Evolutionary conservation across 768 basidiomycete species (phyloP), one percentile per base, ranked within the genome.

Genomic region (Roridomyces roridus): DNA sequence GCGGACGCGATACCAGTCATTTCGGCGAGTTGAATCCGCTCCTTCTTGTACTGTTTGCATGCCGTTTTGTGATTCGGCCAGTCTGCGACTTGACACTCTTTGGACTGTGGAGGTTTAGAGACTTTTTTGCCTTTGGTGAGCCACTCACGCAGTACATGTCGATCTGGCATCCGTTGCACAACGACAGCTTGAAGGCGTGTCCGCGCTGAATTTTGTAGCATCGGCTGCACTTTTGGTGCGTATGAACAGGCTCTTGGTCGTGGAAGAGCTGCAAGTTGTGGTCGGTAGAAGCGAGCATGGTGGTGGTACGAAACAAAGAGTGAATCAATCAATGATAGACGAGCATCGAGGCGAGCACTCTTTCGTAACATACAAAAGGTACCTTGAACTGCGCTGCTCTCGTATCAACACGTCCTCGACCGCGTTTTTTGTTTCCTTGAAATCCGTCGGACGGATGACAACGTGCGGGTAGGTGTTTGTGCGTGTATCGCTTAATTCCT

Each of bases 81-180:
- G 34, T 56, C 21, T 20, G 31, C 41, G 24, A 29, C 25, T n/a
- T 56, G 55, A 20, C 55, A 56, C 9, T 56, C 46, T 36, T 37
- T 43, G 0, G 55, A 56, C 55, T 56, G 31, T 14, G 7, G 39
- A 17, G 39, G 17, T 7, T n/a, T 7, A 17, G 3, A 23, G 18
- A 17, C 4, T 6, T 3, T 2, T 3, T 12, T 29, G 39, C 39
- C 7, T 26, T 15, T 20, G 6, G 18, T n/a, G 9, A 23, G 25
- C 12, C 23, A 46, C 45, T 3, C 14, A 54, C 45, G 15, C 52
- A 54, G 10, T 54, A 54, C 35, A 23, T 39, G 7, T 6, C 26
- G 11, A 46, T 7, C 7, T 15, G 18, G 52, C 52, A 54, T 2
- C 4, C 25, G 10, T n/a, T 28, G 17, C 52, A 54, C 21, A n/a